Base-by-base conservation (phyloP, 805 yeast genomes). In the Metschnikowia kofuensis region DNA sequence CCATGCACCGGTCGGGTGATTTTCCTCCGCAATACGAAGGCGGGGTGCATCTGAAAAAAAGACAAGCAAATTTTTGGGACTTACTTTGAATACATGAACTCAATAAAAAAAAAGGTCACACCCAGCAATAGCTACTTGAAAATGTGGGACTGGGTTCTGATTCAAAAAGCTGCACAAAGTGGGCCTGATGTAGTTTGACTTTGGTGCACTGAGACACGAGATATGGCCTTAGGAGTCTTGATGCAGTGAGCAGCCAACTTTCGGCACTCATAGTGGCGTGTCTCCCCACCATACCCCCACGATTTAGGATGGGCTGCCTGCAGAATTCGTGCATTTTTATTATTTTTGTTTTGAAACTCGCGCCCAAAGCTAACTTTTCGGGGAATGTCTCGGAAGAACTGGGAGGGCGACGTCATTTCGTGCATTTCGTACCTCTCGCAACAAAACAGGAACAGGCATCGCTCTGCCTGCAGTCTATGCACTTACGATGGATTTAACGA, bases 1-100 rank as follows among this genome's bases (percentile, higher is more conserved):
- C 35, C 11, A 29, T 43, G 48, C 44, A 34, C 35, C 32, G 10
- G 45, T 45, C 53, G 56, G 56, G 46, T 38, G 51, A 38, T 51
- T 45, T 48, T 36, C 44, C 56, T 53, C 56, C 56, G 56, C 56
- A 46, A 31, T 39, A 47, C 39, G 39, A 38, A 37, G 39, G 30
- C 37, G 49, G 49, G 45, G 49, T 44, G 47, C 49, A 47, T 42
- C 26, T 27, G 44, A 29, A 39, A 21, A 21, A 21, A 4, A 21
- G 21, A 21, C 21, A 21, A 21, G 47, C 11, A 16, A 29, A 4
- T 21, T 21, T 37, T 37, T 37, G 4, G 2, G 21, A 2, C 21
- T 21, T 21, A 21, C 21, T 14, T 15, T 2, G 27, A 6, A 26
- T 21, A 16, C n/a, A n/a, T n/a, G n/a, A n/a, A n/a, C n/a, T n/a